Base-by-base conservation (phyloP, 257 asterid genomes). In the Solanum neorickii region DNA sequence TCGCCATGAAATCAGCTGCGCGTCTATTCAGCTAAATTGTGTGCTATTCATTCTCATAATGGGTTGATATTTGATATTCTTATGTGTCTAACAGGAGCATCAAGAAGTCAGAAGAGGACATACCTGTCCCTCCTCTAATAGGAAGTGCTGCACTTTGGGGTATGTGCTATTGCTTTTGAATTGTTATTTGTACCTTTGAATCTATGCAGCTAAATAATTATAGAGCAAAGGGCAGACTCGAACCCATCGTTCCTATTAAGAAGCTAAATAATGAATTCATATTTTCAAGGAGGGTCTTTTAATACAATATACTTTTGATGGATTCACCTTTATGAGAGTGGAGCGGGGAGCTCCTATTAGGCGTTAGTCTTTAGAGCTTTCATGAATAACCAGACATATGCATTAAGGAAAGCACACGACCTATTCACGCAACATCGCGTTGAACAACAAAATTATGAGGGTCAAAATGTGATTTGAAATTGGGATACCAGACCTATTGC, bases 91-190 rank as follows among this genome's bases (percentile, higher is more conserved):
- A 86, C 93, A 97, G 99, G 98, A 95, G 90, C 90, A 91, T 95
- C 91, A 94, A 93, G 89, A 93, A 91, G 89, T 95, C 98, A 3
- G 99, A 95, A 84, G 98, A 96, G 86, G 98, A 96, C 82, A 88
- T 96, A 89, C 99, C 98, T 62, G 95, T 97, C 82, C 99, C 99
- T 46, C 98, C 99, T 73, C 89, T 97, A 82, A 60, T 97, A 86
- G 93, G 94, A 88, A 95, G 99, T 62, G 99, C 99, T 44, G 97
- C 91, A 29, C 96, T 95, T 18, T 95, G 98, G 99, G 98, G 99
- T 95, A 92, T 56, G 95, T 90, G 87, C 60, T 65, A 60, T 86
- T 80, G 66, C 66, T 27, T 78, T 78, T 76, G 2, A 20, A 46
- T 78, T 47, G 39, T 15, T 9, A 11, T 25, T 78, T 27, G 25